Percentiles rank a stretch among this genome's conserved stretches.
Conservation (phyloP, 73 alveolate genomes). For the Urostyla sp. region DNA sequence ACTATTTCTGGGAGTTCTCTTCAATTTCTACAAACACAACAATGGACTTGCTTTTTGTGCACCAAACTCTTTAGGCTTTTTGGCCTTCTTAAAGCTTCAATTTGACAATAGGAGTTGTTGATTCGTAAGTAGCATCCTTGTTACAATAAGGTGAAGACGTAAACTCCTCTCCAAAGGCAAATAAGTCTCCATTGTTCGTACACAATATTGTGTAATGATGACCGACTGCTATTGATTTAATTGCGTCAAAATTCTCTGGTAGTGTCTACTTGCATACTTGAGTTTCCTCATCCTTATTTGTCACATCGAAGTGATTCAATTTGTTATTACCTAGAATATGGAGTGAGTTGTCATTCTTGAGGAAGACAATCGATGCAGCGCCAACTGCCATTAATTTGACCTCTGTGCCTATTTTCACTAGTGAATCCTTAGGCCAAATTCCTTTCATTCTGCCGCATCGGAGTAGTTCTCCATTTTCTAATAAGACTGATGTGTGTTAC, state of each 20-base stretch:
- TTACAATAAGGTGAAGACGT: not conserved
- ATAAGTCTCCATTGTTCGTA: conserved; percentile 6
- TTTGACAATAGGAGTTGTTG: conserved; percentile 4
- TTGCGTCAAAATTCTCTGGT: conserved; percentile 16
- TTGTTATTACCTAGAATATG: too few relatives aligned
- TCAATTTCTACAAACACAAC: conserved; percentile 4
- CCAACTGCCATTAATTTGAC: too few relatives aligned
- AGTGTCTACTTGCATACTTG: too few relatives aligned
- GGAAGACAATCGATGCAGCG: too few relatives aligned
- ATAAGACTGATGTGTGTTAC: too few relatives aligned
- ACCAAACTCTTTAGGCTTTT: conserved; percentile 21
- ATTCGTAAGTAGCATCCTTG: conserved; percentile 15
- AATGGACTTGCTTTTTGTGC: not conserved
- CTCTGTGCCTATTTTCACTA: too few relatives aligned
- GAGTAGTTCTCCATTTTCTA: too few relatives aligned
- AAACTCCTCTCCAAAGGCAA: conserved; percentile 14
- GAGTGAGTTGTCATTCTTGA: too few relatives aligned
- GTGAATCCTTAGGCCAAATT: too few relatives aligned
- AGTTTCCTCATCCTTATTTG: too few relatives aligned
- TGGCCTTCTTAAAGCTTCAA: conserved; percentile 3
- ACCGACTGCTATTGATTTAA: not conserved
- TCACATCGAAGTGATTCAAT: too few relatives aligned
- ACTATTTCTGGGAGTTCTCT: conserved; percentile 11
- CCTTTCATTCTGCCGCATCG: too few relatives aligned
- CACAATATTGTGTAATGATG: conserved; percentile 22